Conservation (phyloP, 2,329 filamentous ascomycete genomes). For the Ascosphaera apis region DNA sequence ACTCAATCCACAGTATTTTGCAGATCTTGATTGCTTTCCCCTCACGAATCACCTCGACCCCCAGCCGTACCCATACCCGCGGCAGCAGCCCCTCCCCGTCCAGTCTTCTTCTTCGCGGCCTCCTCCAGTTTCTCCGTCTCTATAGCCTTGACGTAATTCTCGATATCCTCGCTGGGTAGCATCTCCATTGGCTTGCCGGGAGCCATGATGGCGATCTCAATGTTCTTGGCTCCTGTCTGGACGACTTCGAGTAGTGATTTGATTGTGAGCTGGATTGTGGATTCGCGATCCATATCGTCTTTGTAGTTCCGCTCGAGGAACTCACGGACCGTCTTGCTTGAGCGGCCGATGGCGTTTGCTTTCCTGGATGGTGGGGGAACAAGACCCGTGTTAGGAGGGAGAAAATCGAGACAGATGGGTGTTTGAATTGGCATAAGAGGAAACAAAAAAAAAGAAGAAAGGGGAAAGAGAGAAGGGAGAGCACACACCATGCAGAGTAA, state of each 20-base stretch:
- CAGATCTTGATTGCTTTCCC: too few relatives aligned
- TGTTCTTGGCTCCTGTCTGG: conserved; percentile 97
- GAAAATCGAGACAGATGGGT: too few relatives aligned
- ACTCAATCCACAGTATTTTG: too few relatives aligned
- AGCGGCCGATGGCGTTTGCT: conserved; percentile 94
- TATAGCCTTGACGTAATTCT: conserved; percentile 94
- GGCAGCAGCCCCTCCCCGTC: too few relatives aligned
- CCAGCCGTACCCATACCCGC: conserved; percentile 18
- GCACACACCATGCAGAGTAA: conserved; percentile 80
- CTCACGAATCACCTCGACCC: too few relatives aligned
- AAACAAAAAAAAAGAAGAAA: too few relatives aligned
- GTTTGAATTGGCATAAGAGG: too few relatives aligned
- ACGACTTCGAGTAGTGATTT: conserved; percentile 96
- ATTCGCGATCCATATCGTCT: conserved; percentile 87
- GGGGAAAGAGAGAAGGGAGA: background rate
- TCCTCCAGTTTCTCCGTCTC: conserved; percentile 99
- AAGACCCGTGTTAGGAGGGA: too few relatives aligned
- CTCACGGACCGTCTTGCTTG: conserved; percentile 95
- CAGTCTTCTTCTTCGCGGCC: conserved; percentile 87
- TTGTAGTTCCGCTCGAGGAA: conserved; percentile 99
- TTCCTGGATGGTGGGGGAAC: conserved; percentile 39
- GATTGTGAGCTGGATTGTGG: conserved; percentile 89
- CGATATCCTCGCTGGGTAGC: conserved; percentile 86
- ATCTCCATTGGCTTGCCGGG: conserved; percentile 81
- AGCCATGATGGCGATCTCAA: conserved; percentile 96